phyloP scores from a whole-genome alignment of 257 asterid species.

The Solanum neorickii region DNA sequence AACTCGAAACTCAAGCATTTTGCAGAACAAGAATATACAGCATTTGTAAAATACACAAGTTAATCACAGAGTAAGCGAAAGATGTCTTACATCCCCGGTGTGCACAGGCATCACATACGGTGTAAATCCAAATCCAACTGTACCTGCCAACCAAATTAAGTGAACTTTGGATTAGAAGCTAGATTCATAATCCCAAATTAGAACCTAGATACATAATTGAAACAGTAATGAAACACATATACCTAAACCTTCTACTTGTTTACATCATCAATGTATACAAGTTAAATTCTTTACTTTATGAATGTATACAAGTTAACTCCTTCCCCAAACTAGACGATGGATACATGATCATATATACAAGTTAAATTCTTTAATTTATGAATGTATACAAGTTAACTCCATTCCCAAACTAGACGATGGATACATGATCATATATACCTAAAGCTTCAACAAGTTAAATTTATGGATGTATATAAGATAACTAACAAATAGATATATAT shows the following conservation, averaged over 20 bases:
- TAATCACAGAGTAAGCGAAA: not conserved
- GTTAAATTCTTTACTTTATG: not conserved
- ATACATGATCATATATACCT: not conserved
- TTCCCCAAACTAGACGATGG: not conserved
- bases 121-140: slow-evolving; percentile 27
- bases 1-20: not conserved
- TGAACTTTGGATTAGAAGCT: not conserved
- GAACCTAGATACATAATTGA: not conserved
- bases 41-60: not conserved
- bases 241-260: not conserved
- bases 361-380: not conserved
- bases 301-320: not conserved
- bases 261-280: not conserved
- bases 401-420: not conserved
- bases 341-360: not conserved
- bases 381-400: not conserved
- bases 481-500: not conserved
- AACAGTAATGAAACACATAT: not conserved
- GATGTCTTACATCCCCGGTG: slow-evolving; percentile 21
- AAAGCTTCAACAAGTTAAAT: not conserved
- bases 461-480: not conserved
- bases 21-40: not conserved
- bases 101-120: slow-evolving; percentile 30
- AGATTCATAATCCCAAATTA: not conserved
- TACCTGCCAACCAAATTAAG: slow-evolving; percentile 14